Percentiles rank a stretch among this genome's conserved stretches.
Evolutionary conservation across 2,329 filamentous ascomycete species (phyloP).

Genomic region (Aspergillus sp.): DNA sequence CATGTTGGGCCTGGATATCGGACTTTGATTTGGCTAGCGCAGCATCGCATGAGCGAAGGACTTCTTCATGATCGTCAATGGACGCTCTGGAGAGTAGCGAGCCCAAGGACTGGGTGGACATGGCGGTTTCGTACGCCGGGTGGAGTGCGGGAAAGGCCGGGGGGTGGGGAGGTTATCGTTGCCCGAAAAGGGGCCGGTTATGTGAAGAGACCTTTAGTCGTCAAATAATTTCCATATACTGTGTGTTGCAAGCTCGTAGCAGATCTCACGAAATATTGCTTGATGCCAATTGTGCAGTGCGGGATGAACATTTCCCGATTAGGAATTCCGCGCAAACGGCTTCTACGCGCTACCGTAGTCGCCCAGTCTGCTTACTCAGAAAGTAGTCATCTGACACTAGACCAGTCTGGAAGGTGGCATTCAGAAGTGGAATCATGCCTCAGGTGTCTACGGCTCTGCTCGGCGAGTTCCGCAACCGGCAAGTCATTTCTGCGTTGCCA

Average conservation of each 20-base stretch:
- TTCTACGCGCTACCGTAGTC: slow-evolving; percentile 6
- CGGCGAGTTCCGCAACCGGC: not conserved
- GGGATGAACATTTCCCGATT: slow-evolving; percentile 23
- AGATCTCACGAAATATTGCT: not conserved
- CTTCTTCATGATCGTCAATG: slow-evolving; percentile 63
- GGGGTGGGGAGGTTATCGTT: not conserved
- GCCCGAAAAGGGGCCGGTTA: not conserved
- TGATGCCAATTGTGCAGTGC: slow-evolving; percentile 11
- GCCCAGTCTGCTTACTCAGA: not conserved
- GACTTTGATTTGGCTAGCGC: slow-evolving; percentile 58
- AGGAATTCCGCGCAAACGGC: slow-evolving; percentile 16
- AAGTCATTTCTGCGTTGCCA: not conserved
- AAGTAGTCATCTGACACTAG: not conserved
- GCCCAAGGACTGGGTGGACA: slow-evolving; percentile 50
- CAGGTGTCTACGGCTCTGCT: not conserved
- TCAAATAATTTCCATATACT: not conserved
- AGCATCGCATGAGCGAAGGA: slow-evolving; percentile 59
- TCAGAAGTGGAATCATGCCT: not conserved
- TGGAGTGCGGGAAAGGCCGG: not conserved
- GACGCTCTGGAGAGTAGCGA: slow-evolving; percentile 57
- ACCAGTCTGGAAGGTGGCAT: not conserved
- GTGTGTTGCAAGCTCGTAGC: not conserved
- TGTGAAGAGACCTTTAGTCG: not conserved
- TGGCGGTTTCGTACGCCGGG: slow-evolving; percentile 26
- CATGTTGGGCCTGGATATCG: slow-evolving; percentile 58